These are phyloP conservation scores for Chernovozyma aurita DNA, from an alignment of 1,139 yeast genomes.

Conservation along the genomic window DNA sequence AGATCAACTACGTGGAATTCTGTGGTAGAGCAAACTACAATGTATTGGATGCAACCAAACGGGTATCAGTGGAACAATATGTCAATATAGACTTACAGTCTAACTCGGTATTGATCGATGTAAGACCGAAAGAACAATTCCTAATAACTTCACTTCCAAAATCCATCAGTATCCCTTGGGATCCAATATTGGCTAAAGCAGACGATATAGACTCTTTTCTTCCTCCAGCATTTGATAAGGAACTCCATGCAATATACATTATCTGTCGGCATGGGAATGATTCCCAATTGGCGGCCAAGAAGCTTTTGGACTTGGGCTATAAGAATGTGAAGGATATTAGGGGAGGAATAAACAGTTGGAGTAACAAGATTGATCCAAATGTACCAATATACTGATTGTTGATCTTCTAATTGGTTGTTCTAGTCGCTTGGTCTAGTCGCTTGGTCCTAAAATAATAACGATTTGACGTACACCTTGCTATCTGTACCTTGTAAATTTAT, in stretches of 20 bases:
- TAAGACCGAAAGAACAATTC: conserved; percentile 76
- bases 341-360: conserved; percentile 80
- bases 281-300: conserved; percentile 70
- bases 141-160: conserved; percentile 57
- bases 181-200: conserved; percentile 35
- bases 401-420: no score
- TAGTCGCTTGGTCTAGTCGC: no score
- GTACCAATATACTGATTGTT: conserved; percentile 66
- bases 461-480: no score
- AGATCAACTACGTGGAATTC: conserved; percentile 61
- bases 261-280: conserved; percentile 91
- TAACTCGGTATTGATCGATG: conserved; percentile 54
- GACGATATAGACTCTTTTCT: conserved; percentile 21
- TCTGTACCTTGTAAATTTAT: no score
- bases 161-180: conserved; percentile 64
- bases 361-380: conserved; percentile 50
- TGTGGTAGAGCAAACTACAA: conserved; percentile 62
- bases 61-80: conserved; percentile 51
- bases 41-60: conserved; percentile 32
- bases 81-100: conserved; percentile 9
- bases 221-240: conserved; percentile 20
- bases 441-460: no score
- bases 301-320: conserved; percentile 46
- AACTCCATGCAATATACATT: conserved; percentile 31
- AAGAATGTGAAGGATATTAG: conserved; percentile 56